Conservation (phyloP, 2,329 filamentous ascomycete genomes). For the Pseudogymnoascus sp. region DNA sequence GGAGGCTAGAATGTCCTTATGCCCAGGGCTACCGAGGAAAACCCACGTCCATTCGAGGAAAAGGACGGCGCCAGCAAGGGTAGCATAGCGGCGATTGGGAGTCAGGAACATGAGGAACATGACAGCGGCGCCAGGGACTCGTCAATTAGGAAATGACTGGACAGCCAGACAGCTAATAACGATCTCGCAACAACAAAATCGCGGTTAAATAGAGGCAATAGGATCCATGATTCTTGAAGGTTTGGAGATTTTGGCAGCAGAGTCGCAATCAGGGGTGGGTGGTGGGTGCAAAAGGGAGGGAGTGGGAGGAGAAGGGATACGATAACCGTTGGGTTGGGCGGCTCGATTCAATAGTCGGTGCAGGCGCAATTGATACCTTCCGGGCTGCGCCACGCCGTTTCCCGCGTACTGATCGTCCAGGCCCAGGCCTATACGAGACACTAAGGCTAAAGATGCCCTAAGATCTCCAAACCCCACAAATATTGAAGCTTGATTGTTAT, state of each 20-base stretch:
- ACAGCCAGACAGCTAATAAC: background rate
- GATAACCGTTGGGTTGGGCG: too few relatives aligned
- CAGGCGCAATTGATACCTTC: background rate
- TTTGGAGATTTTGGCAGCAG: background rate
- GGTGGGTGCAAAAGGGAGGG: background rate
- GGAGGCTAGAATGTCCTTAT: background rate
- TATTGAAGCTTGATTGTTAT: background rate
- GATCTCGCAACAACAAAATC: background rate
- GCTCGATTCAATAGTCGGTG: too few relatives aligned
- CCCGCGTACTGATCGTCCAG: background rate
- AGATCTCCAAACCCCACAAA: background rate
- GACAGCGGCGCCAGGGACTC: background rate
- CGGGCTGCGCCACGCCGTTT: background rate
- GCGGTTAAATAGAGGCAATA: background rate
- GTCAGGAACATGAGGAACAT: background rate
- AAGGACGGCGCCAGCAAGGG: conserved; percentile 13
- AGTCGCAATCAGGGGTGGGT: background rate
- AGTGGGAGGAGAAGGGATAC: background rate
- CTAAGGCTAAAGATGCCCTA: background rate
- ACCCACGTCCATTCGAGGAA: conserved; percentile 19
- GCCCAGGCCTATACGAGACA: background rate
- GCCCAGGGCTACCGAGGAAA: conserved; percentile 16
- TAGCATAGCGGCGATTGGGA: conserved; percentile 18
- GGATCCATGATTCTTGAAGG: background rate
- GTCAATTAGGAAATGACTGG: background rate